phyloP scores from a whole-genome alignment of 495 filamentous ascomycete species.

The Schizothecium vesticola region DNA sequence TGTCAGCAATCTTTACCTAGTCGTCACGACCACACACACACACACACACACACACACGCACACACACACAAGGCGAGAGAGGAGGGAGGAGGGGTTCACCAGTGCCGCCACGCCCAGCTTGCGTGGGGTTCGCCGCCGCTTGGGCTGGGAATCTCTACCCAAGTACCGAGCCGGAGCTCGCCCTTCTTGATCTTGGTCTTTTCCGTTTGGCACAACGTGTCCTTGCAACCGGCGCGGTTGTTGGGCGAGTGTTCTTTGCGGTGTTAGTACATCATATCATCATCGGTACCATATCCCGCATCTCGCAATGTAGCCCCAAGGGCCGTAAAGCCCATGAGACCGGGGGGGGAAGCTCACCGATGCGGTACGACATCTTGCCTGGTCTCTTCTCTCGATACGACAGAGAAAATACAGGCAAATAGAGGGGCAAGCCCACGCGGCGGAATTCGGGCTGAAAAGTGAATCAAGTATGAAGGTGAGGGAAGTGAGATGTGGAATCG shows the following conservation, averaged over 20 bases:
- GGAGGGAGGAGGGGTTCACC: constrained; percentile 45
- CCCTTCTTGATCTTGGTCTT: constrained; percentile 69
- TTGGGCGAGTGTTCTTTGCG: constrained; percentile 53
- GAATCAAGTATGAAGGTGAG: neutral
- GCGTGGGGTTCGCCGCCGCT: constrained; percentile 24
- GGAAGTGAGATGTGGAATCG: neutral
- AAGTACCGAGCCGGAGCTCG: constrained; percentile 63
- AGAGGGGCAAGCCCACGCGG: neutral
- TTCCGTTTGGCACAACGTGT: constrained; percentile 58
- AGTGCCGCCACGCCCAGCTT: constrained; percentile 68
- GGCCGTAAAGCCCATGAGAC: neutral
- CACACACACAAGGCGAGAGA: neutral
- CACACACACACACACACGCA: neutral
- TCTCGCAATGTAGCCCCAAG: neutral
- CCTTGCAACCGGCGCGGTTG: constrained; percentile 63
- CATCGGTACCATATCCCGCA: neutral
- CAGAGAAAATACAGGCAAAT: neutral
- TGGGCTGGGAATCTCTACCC: constrained; percentile 45
- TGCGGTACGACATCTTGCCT: constrained; percentile 31
- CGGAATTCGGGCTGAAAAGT: neutral
- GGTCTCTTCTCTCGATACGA: neutral
- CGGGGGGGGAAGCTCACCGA: constrained; percentile 23
- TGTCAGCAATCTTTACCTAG: neutral
- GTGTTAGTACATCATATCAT: constrained; percentile 13
- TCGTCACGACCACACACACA: neutral